Evolutionary conservation across 768 basidiomycete genomes (phyloP).

Genomic region (Russula olivacea): DNA sequence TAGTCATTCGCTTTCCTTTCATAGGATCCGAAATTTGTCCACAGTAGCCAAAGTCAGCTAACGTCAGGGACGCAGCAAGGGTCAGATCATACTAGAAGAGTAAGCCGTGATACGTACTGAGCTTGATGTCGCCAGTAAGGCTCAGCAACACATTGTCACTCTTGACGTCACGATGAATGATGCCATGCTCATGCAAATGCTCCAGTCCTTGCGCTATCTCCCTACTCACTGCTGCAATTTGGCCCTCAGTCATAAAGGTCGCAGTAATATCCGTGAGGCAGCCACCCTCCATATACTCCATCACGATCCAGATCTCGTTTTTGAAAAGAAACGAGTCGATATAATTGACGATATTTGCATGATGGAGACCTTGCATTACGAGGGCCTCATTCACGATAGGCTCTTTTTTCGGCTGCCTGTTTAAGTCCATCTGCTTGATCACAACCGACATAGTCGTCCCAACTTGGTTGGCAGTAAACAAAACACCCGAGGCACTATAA

Average conservation of each 20-base stretch:
- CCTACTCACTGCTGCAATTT: constrained; percentile 86
- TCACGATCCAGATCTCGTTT: constrained; percentile 98
- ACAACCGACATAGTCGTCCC: constrained; percentile 91
- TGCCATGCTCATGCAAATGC: constrained; percentile 93
- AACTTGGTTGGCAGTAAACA: constrained; percentile 97
- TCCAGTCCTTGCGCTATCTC: constrained; percentile 91
- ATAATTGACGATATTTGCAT: constrained; percentile 99
- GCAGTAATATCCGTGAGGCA: constrained; percentile 92
- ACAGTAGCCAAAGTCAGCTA: constrained; percentile 97
- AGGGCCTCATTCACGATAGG: constrained; percentile 99
- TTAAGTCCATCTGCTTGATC: constrained; percentile 99
- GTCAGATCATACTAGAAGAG: background rate
- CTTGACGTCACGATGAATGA: constrained; percentile 99
- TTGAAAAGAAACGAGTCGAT: constrained; percentile 97
- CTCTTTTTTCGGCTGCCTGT: constrained; percentile 99
- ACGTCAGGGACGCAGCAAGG: background rate
- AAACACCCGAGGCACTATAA: constrained; percentile 85
- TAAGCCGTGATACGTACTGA: constrained; percentile 60
- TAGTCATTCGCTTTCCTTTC: constrained; percentile 89
- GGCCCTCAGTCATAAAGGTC: constrained; percentile 63
- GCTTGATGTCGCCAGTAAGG: constrained; percentile 92
- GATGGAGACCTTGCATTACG: constrained; percentile 93
- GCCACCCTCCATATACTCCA: constrained; percentile 99
- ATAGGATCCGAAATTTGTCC: constrained; percentile 84
- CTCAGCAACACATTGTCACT: constrained; percentile 93